A percentile compares a stretch with the other conserved stretches of the same genome.
phyloP scores from a whole-genome alignment of 345 rosid species.

The Camelina sativa region DNA sequence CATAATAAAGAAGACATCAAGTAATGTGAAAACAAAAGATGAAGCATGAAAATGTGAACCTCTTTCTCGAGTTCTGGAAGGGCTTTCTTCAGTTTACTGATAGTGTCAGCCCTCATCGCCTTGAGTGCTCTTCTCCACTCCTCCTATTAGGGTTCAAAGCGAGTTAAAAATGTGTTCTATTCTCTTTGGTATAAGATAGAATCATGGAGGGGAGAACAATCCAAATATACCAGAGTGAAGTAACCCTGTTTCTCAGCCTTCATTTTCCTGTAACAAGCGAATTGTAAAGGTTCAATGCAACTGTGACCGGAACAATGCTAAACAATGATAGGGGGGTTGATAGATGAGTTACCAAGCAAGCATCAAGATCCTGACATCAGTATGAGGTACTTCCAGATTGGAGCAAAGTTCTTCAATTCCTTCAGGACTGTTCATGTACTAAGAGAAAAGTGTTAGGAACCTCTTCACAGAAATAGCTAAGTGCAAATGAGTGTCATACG shows the following conservation, averaged over 20 bases:
- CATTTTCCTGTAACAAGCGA: slow-evolving; percentile 86
- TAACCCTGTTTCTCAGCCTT: slow-evolving; percentile 96
- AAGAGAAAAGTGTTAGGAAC: too few species aligned
- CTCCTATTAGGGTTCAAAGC: slow-evolving; percentile 55
- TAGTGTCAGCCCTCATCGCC: slow-evolving; percentile 63
- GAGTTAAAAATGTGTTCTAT: background rate
- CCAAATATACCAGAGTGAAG: slow-evolving; percentile 72
- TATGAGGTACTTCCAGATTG: slow-evolving; percentile 69
- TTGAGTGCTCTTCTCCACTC: slow-evolving; percentile 91
- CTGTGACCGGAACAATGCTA: background rate
- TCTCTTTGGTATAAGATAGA: too few species aligned
- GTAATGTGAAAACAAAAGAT: background rate
- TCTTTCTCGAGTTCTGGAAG: slow-evolving; percentile 84
- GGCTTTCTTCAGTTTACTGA: slow-evolving; percentile 72
- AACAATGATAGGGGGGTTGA: too few species aligned
- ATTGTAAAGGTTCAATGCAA: slow-evolving; percentile 18
- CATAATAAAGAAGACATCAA: background rate
- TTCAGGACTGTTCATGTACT: slow-evolving; percentile 67
- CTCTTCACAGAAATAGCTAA: too few species aligned
- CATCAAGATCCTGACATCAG: slow-evolving; percentile 85
- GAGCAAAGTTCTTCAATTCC: slow-evolving; percentile 78
- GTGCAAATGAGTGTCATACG: too few species aligned
- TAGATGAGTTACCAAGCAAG: slow-evolving; percentile 69
- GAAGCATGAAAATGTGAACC: slow-evolving; percentile 49
- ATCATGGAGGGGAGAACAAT: slow-evolving; percentile 1